A percentile compares a stretch with the other conserved stretches of the same genome.
phyloP scores from a whole-genome alignment of 2,329 filamentous ascomycete genomes.

The Fusarium pseudograminearum region DNA sequence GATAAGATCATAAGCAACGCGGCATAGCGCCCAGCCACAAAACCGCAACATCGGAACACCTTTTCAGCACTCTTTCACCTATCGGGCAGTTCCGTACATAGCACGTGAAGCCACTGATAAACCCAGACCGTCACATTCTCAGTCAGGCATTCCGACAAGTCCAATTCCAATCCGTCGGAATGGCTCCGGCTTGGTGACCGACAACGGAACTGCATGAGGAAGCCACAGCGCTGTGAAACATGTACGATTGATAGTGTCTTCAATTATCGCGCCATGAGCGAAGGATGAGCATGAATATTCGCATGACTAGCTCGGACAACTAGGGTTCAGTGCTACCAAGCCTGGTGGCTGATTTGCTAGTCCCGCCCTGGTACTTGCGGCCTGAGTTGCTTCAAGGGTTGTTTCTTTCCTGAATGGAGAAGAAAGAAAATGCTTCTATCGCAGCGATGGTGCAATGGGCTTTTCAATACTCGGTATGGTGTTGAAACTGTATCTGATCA shows the following conservation, averaged over 20 bases:
- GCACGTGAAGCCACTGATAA: constrained; percentile 24
- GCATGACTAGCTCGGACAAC: constrained; percentile 4
- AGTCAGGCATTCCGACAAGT: constrained; percentile 20
- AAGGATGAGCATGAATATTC: constrained; percentile 10
- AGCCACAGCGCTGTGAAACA: constrained; percentile 9
- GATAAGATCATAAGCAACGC: constrained; percentile 15
- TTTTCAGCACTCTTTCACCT: constrained; percentile 21
- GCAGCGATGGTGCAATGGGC: not conserved
- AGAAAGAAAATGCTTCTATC: not conserved
- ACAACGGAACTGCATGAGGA: constrained; percentile 31
- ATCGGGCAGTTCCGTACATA: constrained; percentile 26
- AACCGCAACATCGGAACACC: constrained; percentile 21
- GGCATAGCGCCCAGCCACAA: constrained; percentile 21
- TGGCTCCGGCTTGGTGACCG: constrained; percentile 19
- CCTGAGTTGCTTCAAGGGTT: constrained; percentile 13
- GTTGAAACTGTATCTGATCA: not conserved
- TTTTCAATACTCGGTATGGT: not conserved
- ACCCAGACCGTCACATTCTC: constrained; percentile 3
- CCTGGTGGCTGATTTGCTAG: constrained; percentile 19
- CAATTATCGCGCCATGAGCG: not conserved
- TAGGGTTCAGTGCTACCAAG: constrained; percentile 2
- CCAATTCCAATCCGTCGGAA: constrained; percentile 26
- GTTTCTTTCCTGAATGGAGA: not conserved
- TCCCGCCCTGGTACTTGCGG: constrained; percentile 34
- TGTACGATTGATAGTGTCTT: constrained; percentile 8